phyloP scores from a whole-genome alignment of 2,329 filamentous ascomycete genomes.

The Xylariaceae sp. region DNA sequence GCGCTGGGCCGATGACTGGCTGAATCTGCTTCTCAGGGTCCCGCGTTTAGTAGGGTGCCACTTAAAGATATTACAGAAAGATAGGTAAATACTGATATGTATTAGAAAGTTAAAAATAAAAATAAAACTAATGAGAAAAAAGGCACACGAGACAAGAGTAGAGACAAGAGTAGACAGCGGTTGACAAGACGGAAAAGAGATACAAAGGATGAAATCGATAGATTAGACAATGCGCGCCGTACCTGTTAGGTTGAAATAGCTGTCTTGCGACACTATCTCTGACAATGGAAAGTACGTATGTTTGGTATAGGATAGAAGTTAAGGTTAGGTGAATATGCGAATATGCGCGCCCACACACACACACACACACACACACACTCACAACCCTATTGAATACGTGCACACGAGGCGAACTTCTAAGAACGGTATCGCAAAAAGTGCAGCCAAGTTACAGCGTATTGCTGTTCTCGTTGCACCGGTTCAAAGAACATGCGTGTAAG shows the following conservation, averaged over 20 bases:
- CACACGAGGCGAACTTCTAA: too few species aligned
- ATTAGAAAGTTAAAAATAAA: constrained; percentile 19
- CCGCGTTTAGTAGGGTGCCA: constrained; percentile 23
- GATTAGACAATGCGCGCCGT: constrained; percentile 14
- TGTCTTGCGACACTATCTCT: constrained; percentile 13
- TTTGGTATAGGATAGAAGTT: not conserved
- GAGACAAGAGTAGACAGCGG: not conserved
- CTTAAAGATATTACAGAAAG: constrained; percentile 19
- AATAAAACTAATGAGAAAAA: too few species aligned
- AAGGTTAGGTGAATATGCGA: not conserved
- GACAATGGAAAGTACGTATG: not conserved
- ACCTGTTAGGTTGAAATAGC: constrained; percentile 3
- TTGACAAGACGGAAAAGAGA: constrained; percentile 4
- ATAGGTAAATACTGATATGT: too few species aligned
- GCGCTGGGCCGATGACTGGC: constrained; percentile 40
- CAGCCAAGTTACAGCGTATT: not conserved
- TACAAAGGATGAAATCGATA: constrained; percentile 3
- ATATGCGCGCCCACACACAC: constrained; percentile 4
- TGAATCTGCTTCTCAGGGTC: constrained; percentile 30
- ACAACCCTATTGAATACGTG: too few species aligned
- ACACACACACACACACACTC: not conserved
- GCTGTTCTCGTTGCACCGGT: constrained; percentile 8
- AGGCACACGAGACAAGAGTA: constrained; percentile 10
- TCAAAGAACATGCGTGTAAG: not conserved
- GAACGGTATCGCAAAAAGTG: too few species aligned